Percentiles rank a stretch among this genome's conserved stretches.
Evolutionary conservation across 805 yeast species (phyloP).

Genomic region (Scheffersomyces ergatensis): DNA sequence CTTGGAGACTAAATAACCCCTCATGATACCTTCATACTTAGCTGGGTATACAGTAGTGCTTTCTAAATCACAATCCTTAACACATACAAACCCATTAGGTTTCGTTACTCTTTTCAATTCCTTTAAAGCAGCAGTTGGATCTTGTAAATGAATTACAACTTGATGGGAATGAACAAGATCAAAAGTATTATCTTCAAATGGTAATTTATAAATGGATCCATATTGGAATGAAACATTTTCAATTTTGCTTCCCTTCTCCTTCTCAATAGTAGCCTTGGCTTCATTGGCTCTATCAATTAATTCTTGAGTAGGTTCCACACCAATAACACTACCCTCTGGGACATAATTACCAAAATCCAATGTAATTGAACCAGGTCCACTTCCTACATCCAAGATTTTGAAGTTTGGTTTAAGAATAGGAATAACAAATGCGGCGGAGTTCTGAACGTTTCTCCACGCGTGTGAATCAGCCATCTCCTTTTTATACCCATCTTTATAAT

Average conservation of each 20-base stretch:
- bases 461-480: conserved; percentile 24
- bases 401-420: conserved; percentile 22
- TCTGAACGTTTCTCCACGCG: conserved; percentile 30
- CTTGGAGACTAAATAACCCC: conserved; percentile 3
- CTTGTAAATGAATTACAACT: conserved; percentile 33
- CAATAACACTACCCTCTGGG: conserved; percentile 23
- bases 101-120: conserved; percentile 37
- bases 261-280: conserved; percentile 5
- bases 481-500: conserved; percentile 21
- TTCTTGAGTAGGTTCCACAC: conserved; percentile 28
- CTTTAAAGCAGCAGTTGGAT: conserved; percentile 28
- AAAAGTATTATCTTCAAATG: conserved; percentile 32
- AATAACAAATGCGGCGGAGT: conserved; percentile 22
- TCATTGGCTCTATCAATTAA: conserved; percentile 22
- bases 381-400: conserved; percentile 38
- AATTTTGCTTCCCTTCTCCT: conserved; percentile 1
- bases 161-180: conserved; percentile 40
- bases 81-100: conserved; percentile 30
- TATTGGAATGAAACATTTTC: conserved; percentile 19
- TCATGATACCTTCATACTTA: conserved; percentile 9
- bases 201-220: conserved; percentile 29
- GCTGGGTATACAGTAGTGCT: conserved; percentile 16
- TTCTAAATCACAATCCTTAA: conserved; percentile 27
- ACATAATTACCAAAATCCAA: conserved; percentile 29
- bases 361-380: conserved; percentile 44